Base-by-base conservation (phyloP, 2,329 filamentous ascomycete genomes). In the Metarhizium sp. region DNA sequence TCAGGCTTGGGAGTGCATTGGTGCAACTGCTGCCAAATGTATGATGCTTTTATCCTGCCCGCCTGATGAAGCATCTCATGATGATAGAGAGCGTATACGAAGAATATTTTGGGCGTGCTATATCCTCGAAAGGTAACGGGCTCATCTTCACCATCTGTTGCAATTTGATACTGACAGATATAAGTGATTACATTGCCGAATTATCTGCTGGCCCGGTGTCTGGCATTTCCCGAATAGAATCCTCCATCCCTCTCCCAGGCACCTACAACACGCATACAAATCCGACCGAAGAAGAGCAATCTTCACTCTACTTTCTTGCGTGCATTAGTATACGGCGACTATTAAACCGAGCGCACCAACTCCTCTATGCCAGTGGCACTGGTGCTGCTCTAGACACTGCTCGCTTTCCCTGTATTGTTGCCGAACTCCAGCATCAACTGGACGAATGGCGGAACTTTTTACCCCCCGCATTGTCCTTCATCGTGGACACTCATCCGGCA, bases 31-130 rank as follows among this genome's bases (percentile, higher is more conserved):
- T 0, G 71, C 75, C 1, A 77, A 78, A 59, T 79, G 77, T 54
- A 72, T 78, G 2, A 63, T 79, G 1, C 67, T 80, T 0, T 61
- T 79, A 2, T 75, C 76, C 0, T 78, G 78, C 50, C 68, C 69
- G 2, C 63, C 66, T 0, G 63, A 59, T 3, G 67, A 64, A 8
- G 68, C 69, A 34, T 65, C 64, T 0, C 59, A 62, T 0, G 71
- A 78, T 57, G 73, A 76, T 3, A 66, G 72, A 42, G 77, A 80
- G 59, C 74, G 77, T 2, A 72, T 78, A 0, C 66, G 74, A 14
- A 67, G 78, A 1, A 78, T 79, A 53, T 80, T 80, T 58, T 80
- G 77, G 77, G 75, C 78, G 0, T 79, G 77, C 55, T 80, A 79
- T 54, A 77, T 80, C 11, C 67, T 80, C 0, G 77, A 80, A 61